Percentiles rank a stretch among this genome's conserved stretches.
Conservation (phyloP, 306 rosid genomes). For the Ammopiptanthus mongolicus region DNA sequence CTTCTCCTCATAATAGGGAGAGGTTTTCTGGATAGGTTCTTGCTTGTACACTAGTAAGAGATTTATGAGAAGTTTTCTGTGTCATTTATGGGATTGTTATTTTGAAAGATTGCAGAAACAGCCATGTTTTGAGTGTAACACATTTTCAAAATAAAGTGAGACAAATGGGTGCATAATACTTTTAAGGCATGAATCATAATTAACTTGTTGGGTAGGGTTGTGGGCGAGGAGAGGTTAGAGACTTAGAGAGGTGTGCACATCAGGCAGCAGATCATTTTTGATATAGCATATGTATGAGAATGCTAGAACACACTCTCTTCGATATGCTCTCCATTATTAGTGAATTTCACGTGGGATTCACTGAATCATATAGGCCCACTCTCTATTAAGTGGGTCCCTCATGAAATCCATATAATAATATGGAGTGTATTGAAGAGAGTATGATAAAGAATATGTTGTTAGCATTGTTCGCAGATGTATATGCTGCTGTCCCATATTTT, state of each 20-base stretch:
- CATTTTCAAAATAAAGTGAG: constrained; percentile 18
- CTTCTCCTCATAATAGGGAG: constrained; percentile 65
- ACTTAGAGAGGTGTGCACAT: too few relatives aligned
- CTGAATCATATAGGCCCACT: too few relatives aligned
- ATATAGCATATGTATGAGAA: too few relatives aligned
- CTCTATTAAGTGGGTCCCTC: too few relatives aligned
- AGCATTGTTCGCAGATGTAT: too few relatives aligned
- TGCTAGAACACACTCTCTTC: too few relatives aligned
- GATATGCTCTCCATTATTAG: too few relatives aligned
- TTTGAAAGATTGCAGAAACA: constrained; percentile 7
- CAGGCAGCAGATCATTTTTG: neutral
- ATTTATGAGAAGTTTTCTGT: neutral
- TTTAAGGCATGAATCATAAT: neutral
- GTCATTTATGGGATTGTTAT: neutral
- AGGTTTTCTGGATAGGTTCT: constrained; percentile 51
- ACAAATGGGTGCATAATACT: neutral
- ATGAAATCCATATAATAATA: too few relatives aligned
- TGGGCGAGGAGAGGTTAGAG: too few relatives aligned
- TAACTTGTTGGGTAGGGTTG: neutral
- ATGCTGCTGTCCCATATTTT: neutral
- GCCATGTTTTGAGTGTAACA: neutral
- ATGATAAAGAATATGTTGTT: too few relatives aligned
- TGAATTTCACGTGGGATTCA: too few relatives aligned
- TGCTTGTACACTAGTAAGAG: neutral
- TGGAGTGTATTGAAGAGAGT: too few relatives aligned